These are phyloP conservation scores for Phalaenopsis hybrid DNA, from an alignment of 116 monocot species.

Conservation along the genomic window DNA sequence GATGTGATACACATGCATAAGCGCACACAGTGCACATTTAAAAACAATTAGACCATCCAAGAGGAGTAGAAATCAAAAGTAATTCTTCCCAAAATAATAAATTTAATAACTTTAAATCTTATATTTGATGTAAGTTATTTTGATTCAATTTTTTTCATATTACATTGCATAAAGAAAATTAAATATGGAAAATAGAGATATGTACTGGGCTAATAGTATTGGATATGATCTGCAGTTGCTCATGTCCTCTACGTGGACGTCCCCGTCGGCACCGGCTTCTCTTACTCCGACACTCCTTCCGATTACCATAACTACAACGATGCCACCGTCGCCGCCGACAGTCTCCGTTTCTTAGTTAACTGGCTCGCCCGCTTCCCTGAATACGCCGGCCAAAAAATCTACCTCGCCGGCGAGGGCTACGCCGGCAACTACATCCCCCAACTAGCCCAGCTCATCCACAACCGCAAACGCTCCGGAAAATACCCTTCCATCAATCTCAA, in stretches of 20 bases:
- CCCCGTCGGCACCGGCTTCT: constrained; percentile 15
- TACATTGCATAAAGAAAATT: no score
- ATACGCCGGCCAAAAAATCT: not conserved
- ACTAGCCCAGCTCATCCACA: constrained; percentile 9
- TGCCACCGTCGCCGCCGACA: constrained; percentile 3
- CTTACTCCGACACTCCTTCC: constrained; percentile 8
- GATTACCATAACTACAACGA: not conserved
- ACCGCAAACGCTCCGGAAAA: not conserved
- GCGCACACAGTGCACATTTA: no score
- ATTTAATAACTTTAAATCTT: no score
- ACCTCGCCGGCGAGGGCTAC: constrained; percentile 15
- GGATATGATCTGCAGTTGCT: not conserved
- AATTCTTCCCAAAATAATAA: no score
- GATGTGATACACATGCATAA: no score
- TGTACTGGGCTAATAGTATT: not conserved
- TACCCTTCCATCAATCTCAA: constrained; percentile 6
- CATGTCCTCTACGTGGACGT: constrained; percentile 6
- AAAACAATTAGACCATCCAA: no score
- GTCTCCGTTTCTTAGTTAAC: constrained; percentile 8
- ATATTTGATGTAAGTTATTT: no score
- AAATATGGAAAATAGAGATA: no score
- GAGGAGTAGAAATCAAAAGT: no score
- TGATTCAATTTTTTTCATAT: no score
- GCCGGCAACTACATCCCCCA: constrained; percentile 13
- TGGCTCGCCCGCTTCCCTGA: constrained; percentile 13